These are phyloP conservation scores for Fusarium illudens DNA, from an alignment of 2,329 filamentous ascomycete species.

Conservation along the genomic window DNA sequence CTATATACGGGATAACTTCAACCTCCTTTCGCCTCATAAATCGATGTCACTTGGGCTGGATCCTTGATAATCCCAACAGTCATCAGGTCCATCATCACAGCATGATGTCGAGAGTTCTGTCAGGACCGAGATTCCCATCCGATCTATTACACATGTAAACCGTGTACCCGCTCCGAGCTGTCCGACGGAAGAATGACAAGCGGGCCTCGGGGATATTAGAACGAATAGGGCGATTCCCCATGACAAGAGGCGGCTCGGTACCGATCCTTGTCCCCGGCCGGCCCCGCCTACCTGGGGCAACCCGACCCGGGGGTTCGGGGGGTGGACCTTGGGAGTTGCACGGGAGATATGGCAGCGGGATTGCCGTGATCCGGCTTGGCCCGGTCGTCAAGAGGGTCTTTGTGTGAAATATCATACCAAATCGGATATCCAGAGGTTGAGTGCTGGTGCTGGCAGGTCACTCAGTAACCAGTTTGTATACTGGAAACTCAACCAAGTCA, in stretches of 20 bases:
- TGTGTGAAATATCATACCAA: not conserved
- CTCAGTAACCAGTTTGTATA: not conserved
- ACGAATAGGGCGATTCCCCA: not conserved
- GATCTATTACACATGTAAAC: not conserved
- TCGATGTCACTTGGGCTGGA: too few species aligned
- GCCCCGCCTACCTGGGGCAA: not conserved
- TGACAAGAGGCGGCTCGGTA: not conserved
- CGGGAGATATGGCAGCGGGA: not conserved
- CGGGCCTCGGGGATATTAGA: not conserved
- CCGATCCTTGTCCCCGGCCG: not conserved
- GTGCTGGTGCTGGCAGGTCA: not conserved
- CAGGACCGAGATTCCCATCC: not conserved
- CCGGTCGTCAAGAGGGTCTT: not conserved
- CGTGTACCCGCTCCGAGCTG: not conserved
- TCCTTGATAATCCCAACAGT: too few species aligned
- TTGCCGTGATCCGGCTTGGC: not conserved
- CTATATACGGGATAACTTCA: too few species aligned
- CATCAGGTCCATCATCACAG: not conserved
- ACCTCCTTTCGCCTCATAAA: too few species aligned
- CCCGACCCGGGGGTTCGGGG: not conserved
- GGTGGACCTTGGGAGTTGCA: not conserved
- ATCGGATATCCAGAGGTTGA: not conserved
- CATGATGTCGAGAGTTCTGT: not conserved
- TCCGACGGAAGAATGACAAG: not conserved
- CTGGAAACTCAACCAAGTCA: not conserved